Evolutionary conservation across 768 basidiomycete genomes (phyloP), one percentile per base, ranked within the genome.

Genomic region (Lentinula sp.): DNA sequence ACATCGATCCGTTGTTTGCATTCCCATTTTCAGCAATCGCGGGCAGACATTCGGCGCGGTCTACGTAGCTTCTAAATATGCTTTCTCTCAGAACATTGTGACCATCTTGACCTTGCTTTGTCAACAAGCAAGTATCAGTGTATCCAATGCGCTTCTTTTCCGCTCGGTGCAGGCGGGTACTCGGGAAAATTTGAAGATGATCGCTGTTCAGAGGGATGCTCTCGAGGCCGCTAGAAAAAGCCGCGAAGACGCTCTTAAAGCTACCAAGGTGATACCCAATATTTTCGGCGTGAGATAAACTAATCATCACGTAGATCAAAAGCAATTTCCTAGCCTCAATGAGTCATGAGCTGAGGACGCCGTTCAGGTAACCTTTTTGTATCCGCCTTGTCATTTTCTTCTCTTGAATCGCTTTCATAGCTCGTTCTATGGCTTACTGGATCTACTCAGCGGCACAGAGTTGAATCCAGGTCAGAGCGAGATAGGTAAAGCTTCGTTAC

Each of bases 341-440:
- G 87, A 87, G 85, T 65, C 89, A 89, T 64, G 88, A 91, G 68
- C 74, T 91, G 59, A 77, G 89, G 57, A 91, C 89, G 0, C 89
- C 89, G 0, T 89, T 91, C 70, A 88, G 85, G 86, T 85, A 64
- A n/a, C 57, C 52, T 40, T 34, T 37, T 13, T 9, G 11, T 28
- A 57, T 15, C 56, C n/a, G 2, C 10, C 18, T 51, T 37, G 34
- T 55, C 21, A 15, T 35, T 9, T 43, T 16, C 46, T 23, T 53
- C 52, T 37, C 18, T 43, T 61, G 28, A 65, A 13, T 15, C 7
- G 37, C 13, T 46, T 55, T 34, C 52, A 42, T 53, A 87, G 87
- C 63, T 89, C 88, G 2, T 91, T 89, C 70, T 91, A 89, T 68
- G 89, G 89, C 13, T 74, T 91, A 3, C 75, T 91, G 9, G 89